phyloP scores from a whole-genome alignment of 2,329 filamentous ascomycete species.

The Elsinoe australis region DNA sequence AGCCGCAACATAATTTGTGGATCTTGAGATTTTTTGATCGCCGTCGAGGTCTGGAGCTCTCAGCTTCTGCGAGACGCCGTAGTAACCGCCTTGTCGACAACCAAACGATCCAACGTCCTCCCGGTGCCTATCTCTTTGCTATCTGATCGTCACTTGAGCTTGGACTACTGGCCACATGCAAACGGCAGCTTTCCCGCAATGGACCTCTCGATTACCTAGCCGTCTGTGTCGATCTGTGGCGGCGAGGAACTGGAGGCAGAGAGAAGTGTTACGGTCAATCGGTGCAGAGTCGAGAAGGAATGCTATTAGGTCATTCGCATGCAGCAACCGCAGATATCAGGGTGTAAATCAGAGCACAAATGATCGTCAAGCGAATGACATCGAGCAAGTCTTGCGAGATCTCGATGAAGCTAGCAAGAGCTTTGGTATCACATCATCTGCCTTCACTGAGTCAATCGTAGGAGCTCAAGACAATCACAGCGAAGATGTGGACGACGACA shows the following conservation, averaged over 20 bases:
- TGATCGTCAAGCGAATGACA: not conserved
- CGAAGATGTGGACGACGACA: constrained; percentile 44
- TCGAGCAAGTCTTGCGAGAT: constrained; percentile 4
- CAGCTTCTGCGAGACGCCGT: not conserved
- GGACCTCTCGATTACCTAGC: constrained; percentile 10
- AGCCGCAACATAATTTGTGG: constrained; percentile 11
- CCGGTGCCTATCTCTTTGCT: not conserved
- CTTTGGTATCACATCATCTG: not conserved
- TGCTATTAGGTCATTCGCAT: too few species aligned
- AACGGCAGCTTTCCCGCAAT: constrained; percentile 14
- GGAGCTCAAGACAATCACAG: too few species aligned
- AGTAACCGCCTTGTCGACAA: not conserved
- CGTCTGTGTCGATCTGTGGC: constrained; percentile 4
- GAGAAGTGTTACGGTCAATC: not conserved
- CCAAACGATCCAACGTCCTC: not conserved
- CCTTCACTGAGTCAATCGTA: too few species aligned
- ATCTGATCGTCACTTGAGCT: not conserved
- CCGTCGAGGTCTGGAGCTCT: constrained; percentile 12
- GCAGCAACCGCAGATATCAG: not conserved
- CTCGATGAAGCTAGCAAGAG: not conserved
- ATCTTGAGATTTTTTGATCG: constrained; percentile 1
- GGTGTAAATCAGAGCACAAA: not conserved
- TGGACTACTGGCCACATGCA: constrained; percentile 12
- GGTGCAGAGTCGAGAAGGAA: not conserved
- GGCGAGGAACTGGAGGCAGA: not conserved